Conservation (phyloP, 192 early-diverging fungal species). For the Backusella psychrophila region DNA sequence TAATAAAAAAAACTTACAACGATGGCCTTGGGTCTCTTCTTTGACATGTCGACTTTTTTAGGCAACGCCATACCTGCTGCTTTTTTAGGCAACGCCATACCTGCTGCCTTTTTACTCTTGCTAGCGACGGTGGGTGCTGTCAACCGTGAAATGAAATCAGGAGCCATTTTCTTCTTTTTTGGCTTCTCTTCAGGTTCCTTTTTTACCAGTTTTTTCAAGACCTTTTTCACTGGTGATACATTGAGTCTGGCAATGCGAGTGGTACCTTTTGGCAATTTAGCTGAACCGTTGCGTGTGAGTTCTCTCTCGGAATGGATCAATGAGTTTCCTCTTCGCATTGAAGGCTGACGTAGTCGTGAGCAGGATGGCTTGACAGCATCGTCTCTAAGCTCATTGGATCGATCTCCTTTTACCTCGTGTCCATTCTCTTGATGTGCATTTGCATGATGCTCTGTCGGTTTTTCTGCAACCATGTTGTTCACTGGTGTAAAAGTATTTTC, state of each 20-base stretch:
- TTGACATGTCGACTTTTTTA: background rate
- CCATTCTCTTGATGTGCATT: background rate
- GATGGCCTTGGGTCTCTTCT: background rate
- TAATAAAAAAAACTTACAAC: background rate
- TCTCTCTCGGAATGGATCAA: background rate
- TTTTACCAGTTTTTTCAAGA: background rate
- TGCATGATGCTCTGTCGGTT: background rate
- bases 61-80: background rate
- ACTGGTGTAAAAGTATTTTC: background rate
- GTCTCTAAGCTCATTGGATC: background rate
- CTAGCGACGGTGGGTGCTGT: background rate
- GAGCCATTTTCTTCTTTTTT: conserved; percentile 1
- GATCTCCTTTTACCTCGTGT: background rate
- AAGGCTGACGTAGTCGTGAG: background rate
- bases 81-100: background rate
- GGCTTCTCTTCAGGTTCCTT: background rate
- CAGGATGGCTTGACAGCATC: background rate
- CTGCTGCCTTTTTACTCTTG: background rate
- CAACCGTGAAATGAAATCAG: conserved; percentile 2
- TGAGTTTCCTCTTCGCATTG: background rate
- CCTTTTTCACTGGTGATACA: background rate
- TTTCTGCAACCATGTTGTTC: background rate
- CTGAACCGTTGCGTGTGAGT: background rate
- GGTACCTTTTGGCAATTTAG: background rate
- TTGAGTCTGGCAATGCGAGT: background rate